These are phyloP conservation scores for Coemansia sp. DNA, from an alignment of 192 early-diverging fungal species.

Conservation along the genomic window DNA sequence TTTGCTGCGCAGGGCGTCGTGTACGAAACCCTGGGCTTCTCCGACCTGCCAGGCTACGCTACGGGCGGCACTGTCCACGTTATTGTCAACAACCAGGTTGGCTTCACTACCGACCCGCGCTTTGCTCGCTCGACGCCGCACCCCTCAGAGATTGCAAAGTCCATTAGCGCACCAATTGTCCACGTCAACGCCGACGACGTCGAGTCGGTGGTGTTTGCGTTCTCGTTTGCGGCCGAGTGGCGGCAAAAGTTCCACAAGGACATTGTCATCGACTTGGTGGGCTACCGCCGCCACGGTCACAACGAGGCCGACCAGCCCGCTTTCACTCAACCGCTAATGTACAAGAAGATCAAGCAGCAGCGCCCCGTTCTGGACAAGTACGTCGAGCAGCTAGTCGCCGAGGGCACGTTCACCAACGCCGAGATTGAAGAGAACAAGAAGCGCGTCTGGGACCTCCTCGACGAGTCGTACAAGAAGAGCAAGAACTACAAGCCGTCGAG, in stretches of 20 bases:
- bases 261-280: slow-evolving; percentile 95
- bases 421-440: slow-evolving; percentile 89
- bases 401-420: slow-evolving; percentile 79
- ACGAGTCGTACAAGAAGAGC: slow-evolving; percentile 89
- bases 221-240: slow-evolving; percentile 96
- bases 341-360: slow-evolving; percentile 87
- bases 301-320: slow-evolving; percentile 99
- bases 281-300: slow-evolving; percentile 98
- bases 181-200: slow-evolving; percentile 99
- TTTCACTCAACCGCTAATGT: slow-evolving; percentile 99
- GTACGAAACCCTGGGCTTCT: slow-evolving; percentile 96
- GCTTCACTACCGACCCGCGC: slow-evolving; percentile 98
- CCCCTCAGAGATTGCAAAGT: slow-evolving; percentile 97
- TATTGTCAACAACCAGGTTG: slow-evolving; percentile 99
- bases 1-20: slow-evolving; percentile 98
- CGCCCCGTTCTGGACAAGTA: slow-evolving; percentile 84
- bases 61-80: slow-evolving; percentile 98
- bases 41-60: slow-evolving; percentile 92
- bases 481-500: slow-evolving; percentile 87
- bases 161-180: slow-evolving; percentile 94
- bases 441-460: slow-evolving; percentile 88
- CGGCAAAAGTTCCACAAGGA: slow-evolving; percentile 94
- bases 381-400: slow-evolving; percentile 77
- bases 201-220: slow-evolving; percentile 94
- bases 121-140: slow-evolving; percentile 94